Base-by-base conservation (phyloP, 768 basidiomycete genomes). In the Amyloporia xantha region DNA sequence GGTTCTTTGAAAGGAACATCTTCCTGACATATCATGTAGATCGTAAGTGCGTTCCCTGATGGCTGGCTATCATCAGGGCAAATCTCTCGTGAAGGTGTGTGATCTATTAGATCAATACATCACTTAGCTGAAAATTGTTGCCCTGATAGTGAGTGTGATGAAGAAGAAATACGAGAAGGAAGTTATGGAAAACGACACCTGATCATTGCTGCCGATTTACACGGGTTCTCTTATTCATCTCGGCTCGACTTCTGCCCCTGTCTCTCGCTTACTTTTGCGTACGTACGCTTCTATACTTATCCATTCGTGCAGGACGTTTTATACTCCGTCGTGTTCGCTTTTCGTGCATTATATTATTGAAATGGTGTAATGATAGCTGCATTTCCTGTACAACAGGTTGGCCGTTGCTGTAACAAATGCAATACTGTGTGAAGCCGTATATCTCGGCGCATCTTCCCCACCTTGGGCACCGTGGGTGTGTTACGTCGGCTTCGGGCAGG, bases 41-140 rank as follows among this genome's bases (percentile, higher is more conserved):
- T 92, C 49, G 84, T 91, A 0, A 76, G 74, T n/a, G 80, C 79
- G 1, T 92, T 88, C 65, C 90, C 89, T 0, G 72, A 82, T 0
- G 86, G 86, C 11, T 92, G 90, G 90, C 80, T 91, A 70, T 81
- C 82, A 24, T 88, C 86, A 2, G 86, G 88, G 2, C 86, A 89
- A 63, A 87, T 92, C 51, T 90, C 87, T 27, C 75, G 90, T 59
- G 90, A 92, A 73, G 86, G 88, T 90, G 44, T 28, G 82, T 65
- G 12, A 39, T 35, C 33, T 3, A n/a, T 7, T 33, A 30, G 20
- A 10, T 17, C n/a, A 4, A 19, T 36, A 19, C 19, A 19, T 9
- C 17, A 9, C 6, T n/a, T 9, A 6, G 17, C 19, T 17, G 7
- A 39, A 7, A 21, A 7, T 39, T 9, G 19, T 20, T 4, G 36